These are phyloP conservation scores for Torulaspora gathmanii DNA, from an alignment of 805 yeast genomes.

Conservation along the genomic window DNA sequence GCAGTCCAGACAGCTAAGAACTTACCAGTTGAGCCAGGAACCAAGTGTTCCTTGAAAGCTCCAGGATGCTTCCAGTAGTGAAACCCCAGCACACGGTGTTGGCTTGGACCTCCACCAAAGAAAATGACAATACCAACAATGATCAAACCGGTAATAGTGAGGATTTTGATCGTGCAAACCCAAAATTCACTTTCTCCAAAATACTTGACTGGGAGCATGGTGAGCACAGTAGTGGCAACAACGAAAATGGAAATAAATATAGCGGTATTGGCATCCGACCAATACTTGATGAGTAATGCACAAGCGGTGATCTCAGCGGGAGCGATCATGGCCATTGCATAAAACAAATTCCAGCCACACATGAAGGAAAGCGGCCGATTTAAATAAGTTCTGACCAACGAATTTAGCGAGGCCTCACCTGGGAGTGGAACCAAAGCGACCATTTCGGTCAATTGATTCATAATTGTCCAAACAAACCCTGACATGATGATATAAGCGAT, in stretches of 20 bases:
- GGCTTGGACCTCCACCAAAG: constrained; percentile 61
- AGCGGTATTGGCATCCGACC: constrained; percentile 41
- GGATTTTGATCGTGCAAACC: constrained; percentile 59
- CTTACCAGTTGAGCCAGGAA: constrained; percentile 41
- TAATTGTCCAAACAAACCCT: constrained; percentile 43
- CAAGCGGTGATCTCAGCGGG: constrained; percentile 48
- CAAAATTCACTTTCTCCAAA: constrained; percentile 58
- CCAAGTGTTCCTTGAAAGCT: constrained; percentile 37
- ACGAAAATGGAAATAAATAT: constrained; percentile 39
- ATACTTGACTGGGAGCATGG: constrained; percentile 24
- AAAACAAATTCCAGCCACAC: constrained; percentile 50
- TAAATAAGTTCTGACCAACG: constrained; percentile 15
- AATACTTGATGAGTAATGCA: constrained; percentile 39
- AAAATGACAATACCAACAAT: constrained; percentile 53
- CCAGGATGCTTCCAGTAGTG: constrained; percentile 59
- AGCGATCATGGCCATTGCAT: constrained; percentile 43
- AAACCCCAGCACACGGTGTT: constrained; percentile 49
- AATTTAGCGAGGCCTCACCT: constrained; percentile 45
- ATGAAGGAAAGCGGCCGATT: constrained; percentile 17
- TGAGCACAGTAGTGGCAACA: constrained; percentile 13
- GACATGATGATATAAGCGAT: constrained; percentile 58
- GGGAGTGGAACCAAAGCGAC: constrained; percentile 54
- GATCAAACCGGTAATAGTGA: constrained; percentile 60
- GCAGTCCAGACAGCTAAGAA: constrained; percentile 52
- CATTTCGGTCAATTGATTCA: constrained; percentile 58